Evolutionary conservation across 164 flowering plant species (phyloP).

Genomic region (Chloranthus sessilifolius): DNA sequence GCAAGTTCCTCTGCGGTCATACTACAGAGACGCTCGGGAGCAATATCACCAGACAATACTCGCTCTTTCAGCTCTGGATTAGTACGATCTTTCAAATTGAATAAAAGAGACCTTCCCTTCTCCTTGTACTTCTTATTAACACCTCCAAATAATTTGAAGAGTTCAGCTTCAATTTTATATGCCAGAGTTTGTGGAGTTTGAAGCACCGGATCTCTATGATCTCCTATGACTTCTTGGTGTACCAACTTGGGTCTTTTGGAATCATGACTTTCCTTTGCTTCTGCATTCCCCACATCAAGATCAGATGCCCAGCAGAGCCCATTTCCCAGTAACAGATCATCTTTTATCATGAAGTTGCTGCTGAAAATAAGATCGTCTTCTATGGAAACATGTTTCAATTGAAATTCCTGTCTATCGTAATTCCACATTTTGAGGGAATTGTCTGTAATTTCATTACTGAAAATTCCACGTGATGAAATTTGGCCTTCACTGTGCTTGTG

Average conservation of each 20-base stretch:
- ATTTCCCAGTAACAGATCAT: constrained; percentile 90
- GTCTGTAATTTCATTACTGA: constrained; percentile 11
- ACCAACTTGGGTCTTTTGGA: constrained; percentile 26
- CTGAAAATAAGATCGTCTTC: constrained; percentile 55
- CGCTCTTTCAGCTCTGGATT: constrained; percentile 91
- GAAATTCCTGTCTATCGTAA: constrained; percentile 36
- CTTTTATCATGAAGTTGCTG: constrained; percentile 59
- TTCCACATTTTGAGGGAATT: constrained; percentile 17
- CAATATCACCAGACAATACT: constrained; percentile 80
- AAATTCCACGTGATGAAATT: constrained; percentile 12
- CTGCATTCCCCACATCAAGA: constrained; percentile 26
- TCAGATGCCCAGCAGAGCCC: constrained; percentile 88
- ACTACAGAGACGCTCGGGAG: constrained; percentile 77
- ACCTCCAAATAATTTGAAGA: constrained; percentile 88
- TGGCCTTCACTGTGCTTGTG: constrained; percentile 15
- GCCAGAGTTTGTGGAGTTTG: constrained; percentile 53
- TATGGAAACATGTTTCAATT: constrained; percentile 29
- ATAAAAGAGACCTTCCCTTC: constrained; percentile 89
- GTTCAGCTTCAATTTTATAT: constrained; percentile 72
- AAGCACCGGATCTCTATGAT: constrained; percentile 6
- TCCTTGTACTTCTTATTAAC: constrained; percentile 97
- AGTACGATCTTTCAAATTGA: constrained; percentile 86
- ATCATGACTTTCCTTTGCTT: constrained; percentile 19
- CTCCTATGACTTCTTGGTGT: constrained; percentile 10
- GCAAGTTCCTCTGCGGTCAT: constrained; percentile 99